These are phyloP conservation scores for Penicillium maclennaniae DNA, from an alignment of 495 filamentous ascomycete species.

Conservation along the genomic window DNA sequence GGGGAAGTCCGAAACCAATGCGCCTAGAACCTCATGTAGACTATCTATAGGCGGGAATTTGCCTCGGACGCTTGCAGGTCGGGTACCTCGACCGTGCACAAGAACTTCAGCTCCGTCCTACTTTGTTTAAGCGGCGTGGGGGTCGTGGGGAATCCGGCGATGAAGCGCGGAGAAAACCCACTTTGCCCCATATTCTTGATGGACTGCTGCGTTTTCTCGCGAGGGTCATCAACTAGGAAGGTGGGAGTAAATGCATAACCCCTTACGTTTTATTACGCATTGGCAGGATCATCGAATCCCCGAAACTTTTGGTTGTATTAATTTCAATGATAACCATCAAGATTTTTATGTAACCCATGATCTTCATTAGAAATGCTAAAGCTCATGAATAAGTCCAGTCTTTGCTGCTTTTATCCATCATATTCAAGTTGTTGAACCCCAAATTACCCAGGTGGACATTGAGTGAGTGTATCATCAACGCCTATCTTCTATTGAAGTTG, in stretches of 20 bases:
- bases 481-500: slow-evolving; percentile 61
- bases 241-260: too few species aligned
- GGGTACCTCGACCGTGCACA: not conserved
- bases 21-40: not conserved
- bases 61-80: not conserved
- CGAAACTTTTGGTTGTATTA: too few species aligned
- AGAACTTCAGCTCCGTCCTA: not conserved
- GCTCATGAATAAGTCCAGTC: not conserved
- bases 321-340: too few species aligned
- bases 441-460: not conserved
- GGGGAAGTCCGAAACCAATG: slow-evolving; percentile 14
- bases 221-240: too few species aligned
- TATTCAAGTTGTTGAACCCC: not conserved
- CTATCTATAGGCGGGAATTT: slow-evolving; percentile 3
- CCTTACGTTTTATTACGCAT: too few species aligned
- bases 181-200: not conserved
- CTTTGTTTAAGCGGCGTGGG: slow-evolving; percentile 15
- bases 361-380: not conserved
- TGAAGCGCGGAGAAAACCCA: not conserved
- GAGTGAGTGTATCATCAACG: slow-evolving; percentile 1
- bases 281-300: too few species aligned
- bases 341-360: not conserved
- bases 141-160: slow-evolving; percentile 17
- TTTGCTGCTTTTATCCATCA: too few species aligned
- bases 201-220: not conserved